Evolutionary conservation across 2,329 filamentous ascomycete genomes (phyloP).

Genomic region (Neobulgaria alba): DNA sequence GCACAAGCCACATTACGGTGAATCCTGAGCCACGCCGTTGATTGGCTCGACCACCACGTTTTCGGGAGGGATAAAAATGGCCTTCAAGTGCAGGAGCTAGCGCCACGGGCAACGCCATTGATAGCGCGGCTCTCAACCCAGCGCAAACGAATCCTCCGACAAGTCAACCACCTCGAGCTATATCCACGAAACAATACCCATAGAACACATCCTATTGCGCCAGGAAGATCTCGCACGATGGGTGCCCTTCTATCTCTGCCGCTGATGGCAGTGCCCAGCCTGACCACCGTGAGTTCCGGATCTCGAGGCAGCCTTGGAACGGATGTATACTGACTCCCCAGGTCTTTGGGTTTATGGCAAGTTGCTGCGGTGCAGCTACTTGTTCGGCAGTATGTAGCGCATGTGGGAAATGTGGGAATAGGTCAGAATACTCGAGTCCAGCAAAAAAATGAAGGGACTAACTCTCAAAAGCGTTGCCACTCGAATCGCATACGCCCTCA

Average conservation of each 20-base stretch:
- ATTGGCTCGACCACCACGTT: not conserved
- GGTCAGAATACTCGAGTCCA: slow-evolving; percentile 40
- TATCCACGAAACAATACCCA: slow-evolving; percentile 3
- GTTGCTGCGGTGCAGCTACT: slow-evolving; percentile 93
- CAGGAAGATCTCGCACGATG: slow-evolving; percentile 44
- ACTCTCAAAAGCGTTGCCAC: slow-evolving; percentile 67
- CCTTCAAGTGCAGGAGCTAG: slow-evolving; percentile 5
- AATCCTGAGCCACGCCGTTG: not conserved
- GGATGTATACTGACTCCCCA: slow-evolving; percentile 30
- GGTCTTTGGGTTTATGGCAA: slow-evolving; percentile 71
- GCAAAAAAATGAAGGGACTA: slow-evolving; percentile 4
- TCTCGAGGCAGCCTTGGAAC: not conserved
- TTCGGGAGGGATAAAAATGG: not conserved
- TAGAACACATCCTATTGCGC: not conserved
- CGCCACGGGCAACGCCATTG: slow-evolving; percentile 12
- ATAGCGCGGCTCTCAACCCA: slow-evolving; percentile 1
- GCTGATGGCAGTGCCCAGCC: slow-evolving; percentile 77
- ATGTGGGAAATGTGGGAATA: slow-evolving; percentile 95
- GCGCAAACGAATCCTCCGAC: too few species aligned
- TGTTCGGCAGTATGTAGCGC: slow-evolving; percentile 93
- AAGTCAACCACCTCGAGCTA: slow-evolving; percentile 5
- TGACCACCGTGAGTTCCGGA: slow-evolving; percentile 66
- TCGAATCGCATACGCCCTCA: slow-evolving; percentile 89
- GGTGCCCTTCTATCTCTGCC: slow-evolving; percentile 86
- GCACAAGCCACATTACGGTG: too few species aligned